Evolutionary conservation across 208 protist genomes (phyloP), one percentile per base, ranked within the genome.

Genomic region (Trichomonas vaginalis): DNA sequence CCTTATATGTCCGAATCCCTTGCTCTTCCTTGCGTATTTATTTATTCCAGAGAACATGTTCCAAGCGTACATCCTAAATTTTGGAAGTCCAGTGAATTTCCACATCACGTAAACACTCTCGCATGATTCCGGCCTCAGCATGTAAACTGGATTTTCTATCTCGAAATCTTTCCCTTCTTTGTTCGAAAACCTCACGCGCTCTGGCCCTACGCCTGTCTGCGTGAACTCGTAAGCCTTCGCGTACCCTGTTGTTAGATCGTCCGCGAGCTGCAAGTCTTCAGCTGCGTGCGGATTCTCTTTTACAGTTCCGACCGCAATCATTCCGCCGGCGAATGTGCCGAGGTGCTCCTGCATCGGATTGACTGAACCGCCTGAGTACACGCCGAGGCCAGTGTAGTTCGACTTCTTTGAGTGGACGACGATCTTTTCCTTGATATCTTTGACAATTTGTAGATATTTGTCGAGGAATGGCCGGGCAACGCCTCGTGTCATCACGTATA

Each of bases 1-100:
- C 0, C 35, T 40, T 0, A 98, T 15, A 32, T 88, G 95, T 37
- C 87, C 47, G 95, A 96, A 98, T 23, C 97, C 97, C 62, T 95
- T 70, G 8, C 37, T 35, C 2, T 70, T 95, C 40, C 86, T 96
- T 17, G 96, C 97, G 46, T 96, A 40, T 23, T 96, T 70, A 42
- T 98, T 96, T 32, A 98, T 96, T 27, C 97, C 82, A 79, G 95
- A 14, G 80, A 98, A 98, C 0, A 98, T 97, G n/a, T 97, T 95
- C 98, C 98, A 98, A 39, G 96, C 97, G 95, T 95, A 96, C 17
- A 98, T 98, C 96, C 97, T 96, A 48, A 98, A 98, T 46, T 96
- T 97, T 17, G 96, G 96, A 32, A 97, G 51, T n/a, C 96, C 95
- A n/a, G 97, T 97, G 45, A 96, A 95, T 70, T 96, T 95, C 45